A percentile compares a stretch with the other conserved stretches of the same genome.
Conservation (phyloP, 2,329 filamentous ascomycete species). For the Cercospora beticola region DNA sequence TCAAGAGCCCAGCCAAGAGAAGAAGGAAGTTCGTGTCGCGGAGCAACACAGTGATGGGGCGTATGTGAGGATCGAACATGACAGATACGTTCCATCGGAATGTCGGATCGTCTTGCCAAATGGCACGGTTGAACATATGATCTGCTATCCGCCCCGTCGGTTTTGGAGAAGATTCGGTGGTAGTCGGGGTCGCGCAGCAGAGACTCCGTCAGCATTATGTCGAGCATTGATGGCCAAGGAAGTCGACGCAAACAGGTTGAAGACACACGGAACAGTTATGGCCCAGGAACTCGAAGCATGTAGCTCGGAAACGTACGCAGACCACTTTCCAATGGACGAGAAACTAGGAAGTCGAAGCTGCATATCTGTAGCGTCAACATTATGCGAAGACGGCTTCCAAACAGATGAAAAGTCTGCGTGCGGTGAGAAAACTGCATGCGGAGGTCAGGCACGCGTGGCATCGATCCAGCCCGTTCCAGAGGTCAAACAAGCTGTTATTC, state of each 20-base stretch:
- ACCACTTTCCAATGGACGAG: neutral
- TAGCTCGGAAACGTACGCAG: neutral
- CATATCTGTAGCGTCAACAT: neutral
- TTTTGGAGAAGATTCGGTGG: neutral
- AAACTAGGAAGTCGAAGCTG: neutral
- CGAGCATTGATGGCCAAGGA: neutral
- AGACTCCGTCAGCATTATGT: neutral
- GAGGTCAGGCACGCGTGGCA: neutral
- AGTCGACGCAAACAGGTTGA: neutral
- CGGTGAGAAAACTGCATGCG: neutral
- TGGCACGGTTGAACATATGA: constrained; percentile 2
- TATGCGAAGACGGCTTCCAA: neutral
- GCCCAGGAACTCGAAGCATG: neutral
- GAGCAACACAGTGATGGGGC: neutral
- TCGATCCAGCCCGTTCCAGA: neutral
- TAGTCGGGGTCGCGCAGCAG: neutral
- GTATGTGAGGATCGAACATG: constrained; percentile 6
- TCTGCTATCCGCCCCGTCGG: constrained; percentile 3
- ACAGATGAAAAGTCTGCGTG: neutral
- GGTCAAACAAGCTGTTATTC: neutral
- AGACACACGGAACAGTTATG: neutral
- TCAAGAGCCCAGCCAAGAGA: neutral
- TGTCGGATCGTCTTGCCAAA: constrained; percentile 6
- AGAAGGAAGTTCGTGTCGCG: neutral
- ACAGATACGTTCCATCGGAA: constrained; percentile 4